Evolutionary conservation across 192 early-diverging fungal genomes (phyloP), one percentile per base, ranked within the genome.

Genomic region (Podila verticillata): DNA sequence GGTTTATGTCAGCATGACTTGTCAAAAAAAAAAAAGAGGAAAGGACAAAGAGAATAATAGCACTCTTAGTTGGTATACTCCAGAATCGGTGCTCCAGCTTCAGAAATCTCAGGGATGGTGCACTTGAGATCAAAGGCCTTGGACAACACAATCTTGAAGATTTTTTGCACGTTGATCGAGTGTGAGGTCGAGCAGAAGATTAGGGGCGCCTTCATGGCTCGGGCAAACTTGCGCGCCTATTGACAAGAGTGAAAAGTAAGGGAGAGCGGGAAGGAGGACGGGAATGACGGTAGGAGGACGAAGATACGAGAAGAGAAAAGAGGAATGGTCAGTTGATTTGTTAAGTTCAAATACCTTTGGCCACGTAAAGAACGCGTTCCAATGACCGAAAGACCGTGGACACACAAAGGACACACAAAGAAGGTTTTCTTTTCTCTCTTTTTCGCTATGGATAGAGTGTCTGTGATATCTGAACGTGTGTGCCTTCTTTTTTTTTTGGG

Each of bases 81-180:
- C 67, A 97, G 79, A 66, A 98, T 96, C 1, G 97, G 97, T 28
- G 92, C 95, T 34, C 97, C 97, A 44, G 93, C 85, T 70, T 97
- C 95, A 32, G 90, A 91, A 48, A 98, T 97, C 75, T 95, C 92
- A 12, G 96, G 95, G 82, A 98, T 95, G 63, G 93, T 97, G 68
- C 95, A 96, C 61, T 92, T 92, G 66, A 98, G 77, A 82, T 98
- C 95, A 83, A 97, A 98, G 9, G 94, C 95, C 77, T 96, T 96
- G 57, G 92, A 90, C 19, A 98, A 74, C 3, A 97, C 93, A 67
- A 98, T 96, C 86, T 98, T 98, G 86, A 97, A 98, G 61, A 98
- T 96, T 74, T 96, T 94, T 87, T 98, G 95, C 35, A 98, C 94
- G 67, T 98, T 98, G 73, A 98, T 98, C 12, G 94, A 94, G 65